Conservation (phyloP, 2,329 filamentous ascomycete genomes). For the Fusarium tanahbumbuense region DNA sequence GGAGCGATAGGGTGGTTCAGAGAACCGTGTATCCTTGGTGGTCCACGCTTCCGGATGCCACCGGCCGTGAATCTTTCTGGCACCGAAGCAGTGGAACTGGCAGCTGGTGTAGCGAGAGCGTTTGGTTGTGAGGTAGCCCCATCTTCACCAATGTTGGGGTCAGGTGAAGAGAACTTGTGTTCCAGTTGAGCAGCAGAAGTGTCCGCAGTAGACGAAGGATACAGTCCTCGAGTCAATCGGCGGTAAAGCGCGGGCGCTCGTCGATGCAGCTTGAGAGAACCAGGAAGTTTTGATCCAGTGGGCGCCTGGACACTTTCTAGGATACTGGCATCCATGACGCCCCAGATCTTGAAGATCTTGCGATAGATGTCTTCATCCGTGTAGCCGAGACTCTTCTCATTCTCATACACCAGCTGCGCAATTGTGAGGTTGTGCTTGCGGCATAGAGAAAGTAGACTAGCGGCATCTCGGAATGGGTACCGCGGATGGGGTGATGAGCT, state of each 20-base stretch:
- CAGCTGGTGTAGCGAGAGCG: slow-evolving; percentile 1
- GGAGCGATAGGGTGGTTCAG: slow-evolving; percentile 60
- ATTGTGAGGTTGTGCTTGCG: slow-evolving; percentile 64
- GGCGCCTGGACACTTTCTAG: slow-evolving; percentile 61
- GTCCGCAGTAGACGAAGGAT: slow-evolving; percentile 49
- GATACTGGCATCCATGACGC: slow-evolving; percentile 65
- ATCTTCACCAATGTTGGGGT: slow-evolving; percentile 15
- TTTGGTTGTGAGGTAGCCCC: slow-evolving; percentile 1
- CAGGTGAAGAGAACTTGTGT: slow-evolving; percentile 20
- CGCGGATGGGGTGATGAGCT: slow-evolving; percentile 52
- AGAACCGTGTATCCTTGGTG: slow-evolving; percentile 58
- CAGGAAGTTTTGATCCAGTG: slow-evolving; percentile 55
- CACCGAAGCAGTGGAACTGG: not conserved
- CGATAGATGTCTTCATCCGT: slow-evolving; percentile 61
- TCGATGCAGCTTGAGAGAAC: slow-evolving; percentile 60
- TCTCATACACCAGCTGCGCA: slow-evolving; percentile 63
- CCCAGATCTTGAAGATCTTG: slow-evolving; percentile 62
- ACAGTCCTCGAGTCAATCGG: slow-evolving; percentile 59
- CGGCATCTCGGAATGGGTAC: slow-evolving; percentile 61
- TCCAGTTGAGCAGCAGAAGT: slow-evolving; percentile 24
- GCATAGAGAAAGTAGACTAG: slow-evolving; percentile 59
- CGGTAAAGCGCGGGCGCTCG: slow-evolving; percentile 60
- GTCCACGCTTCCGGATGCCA: slow-evolving; percentile 43
- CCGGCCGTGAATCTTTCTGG: slow-evolving; percentile 10
- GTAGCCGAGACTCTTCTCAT: slow-evolving; percentile 63